A percentile compares a stretch with the other conserved stretches of the same genome.
Conservation (phyloP, 441 rosid species). For the Biscutella laevigata region DNA sequence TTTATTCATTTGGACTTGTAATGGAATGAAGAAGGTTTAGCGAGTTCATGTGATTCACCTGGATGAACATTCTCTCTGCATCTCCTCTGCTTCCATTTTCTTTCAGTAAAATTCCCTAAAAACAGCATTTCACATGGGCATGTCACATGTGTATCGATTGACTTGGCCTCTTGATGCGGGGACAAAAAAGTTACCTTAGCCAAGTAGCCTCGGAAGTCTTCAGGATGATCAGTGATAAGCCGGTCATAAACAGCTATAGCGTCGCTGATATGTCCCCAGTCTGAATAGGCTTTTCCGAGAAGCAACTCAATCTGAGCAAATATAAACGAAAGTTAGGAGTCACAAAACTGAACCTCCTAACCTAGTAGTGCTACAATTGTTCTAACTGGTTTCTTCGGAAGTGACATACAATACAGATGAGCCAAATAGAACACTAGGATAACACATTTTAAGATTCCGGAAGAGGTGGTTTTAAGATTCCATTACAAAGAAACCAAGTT, state of each 20-base stretch:
- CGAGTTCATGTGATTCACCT: slow-evolving; percentile 37
- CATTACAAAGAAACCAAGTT: slow-evolving; percentile 19
- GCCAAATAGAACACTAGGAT: not conserved
- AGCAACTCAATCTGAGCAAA: slow-evolving; percentile 63
- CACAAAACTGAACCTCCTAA: not conserved
- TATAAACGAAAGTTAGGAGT: not conserved
- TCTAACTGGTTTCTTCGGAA: not conserved
- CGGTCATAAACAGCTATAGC: slow-evolving; percentile 76
- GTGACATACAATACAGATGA: not conserved
- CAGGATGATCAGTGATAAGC: slow-evolving; percentile 65
- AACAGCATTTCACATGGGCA: slow-evolving; percentile 19
- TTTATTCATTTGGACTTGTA: not conserved
- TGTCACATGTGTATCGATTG: not conserved
- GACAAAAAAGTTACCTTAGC: slow-evolving; percentile 52
- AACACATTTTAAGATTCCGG: not conserved
- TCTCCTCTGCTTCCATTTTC: slow-evolving; percentile 77
- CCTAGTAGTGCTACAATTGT: not conserved
- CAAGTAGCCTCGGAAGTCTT: slow-evolving; percentile 84
- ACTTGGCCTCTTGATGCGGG: not conserved
- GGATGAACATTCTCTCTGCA: slow-evolving; percentile 97
- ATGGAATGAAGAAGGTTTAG: not conserved
- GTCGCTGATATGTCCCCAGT: slow-evolving; percentile 82
- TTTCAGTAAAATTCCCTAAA: slow-evolving; percentile 78
- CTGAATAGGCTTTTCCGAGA: slow-evolving; percentile 91
- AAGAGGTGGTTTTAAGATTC: not conserved